Evolutionary conservation across 1,284 basidiomycete genomes (phyloP).

Genomic region (Sphagnurus paluster): DNA sequence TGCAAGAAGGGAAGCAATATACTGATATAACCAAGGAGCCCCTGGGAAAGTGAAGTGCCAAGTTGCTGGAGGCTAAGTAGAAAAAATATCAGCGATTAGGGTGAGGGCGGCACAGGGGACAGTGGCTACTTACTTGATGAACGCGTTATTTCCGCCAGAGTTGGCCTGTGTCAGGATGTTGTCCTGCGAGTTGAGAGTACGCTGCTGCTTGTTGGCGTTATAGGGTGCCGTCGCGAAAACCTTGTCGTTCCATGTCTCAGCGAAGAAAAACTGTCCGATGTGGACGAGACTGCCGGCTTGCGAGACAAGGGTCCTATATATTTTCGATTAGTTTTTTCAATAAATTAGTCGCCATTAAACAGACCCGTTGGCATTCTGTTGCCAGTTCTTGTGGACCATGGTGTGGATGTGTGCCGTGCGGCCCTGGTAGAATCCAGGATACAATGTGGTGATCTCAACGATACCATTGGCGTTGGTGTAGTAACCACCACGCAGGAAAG

Average conservation of each 20-base stretch:
- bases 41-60: not conserved
- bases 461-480: constrained; percentile 53
- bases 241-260: no score
- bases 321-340: not conserved
- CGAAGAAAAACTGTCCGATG: constrained; percentile 45
- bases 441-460: constrained; percentile 50
- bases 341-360: constrained; percentile 26
- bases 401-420: constrained; percentile 33
- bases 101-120: not conserved
- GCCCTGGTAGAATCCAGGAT: constrained; percentile 45
- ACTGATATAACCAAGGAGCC: constrained; percentile 10
- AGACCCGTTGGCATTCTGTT: constrained; percentile 30
- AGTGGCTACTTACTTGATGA: constrained; percentile 22
- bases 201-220: constrained; percentile 23
- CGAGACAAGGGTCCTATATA: constrained; percentile 35
- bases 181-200: constrained; percentile 29
- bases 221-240: constrained; percentile 26
- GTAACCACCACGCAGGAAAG: constrained; percentile 51
- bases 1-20: not conserved
- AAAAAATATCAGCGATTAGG: not conserved
- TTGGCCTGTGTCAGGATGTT: constrained; percentile 23
- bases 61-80: constrained; percentile 3
- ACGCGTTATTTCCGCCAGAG: constrained; percentile 28
- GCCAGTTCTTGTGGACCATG: no score
- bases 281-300: constrained; percentile 27